Base-by-base conservation (phyloP, 1,284 basidiomycete species). In the Violaceomyces palustris region DNA sequence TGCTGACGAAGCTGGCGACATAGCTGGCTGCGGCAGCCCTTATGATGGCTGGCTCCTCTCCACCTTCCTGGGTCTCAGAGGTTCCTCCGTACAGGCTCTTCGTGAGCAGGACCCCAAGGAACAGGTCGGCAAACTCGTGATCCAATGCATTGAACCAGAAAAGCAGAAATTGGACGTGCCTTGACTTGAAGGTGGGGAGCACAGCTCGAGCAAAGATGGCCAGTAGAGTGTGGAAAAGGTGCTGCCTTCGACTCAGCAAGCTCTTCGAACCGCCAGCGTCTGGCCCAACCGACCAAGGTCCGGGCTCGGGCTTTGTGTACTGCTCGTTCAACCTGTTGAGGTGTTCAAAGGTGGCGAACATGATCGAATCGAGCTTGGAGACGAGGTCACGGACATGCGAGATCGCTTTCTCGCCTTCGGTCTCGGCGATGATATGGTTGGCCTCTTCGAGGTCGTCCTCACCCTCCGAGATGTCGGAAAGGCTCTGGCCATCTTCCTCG, bases 141-240 rank as follows among this genome's bases (percentile, higher is more conserved):
- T 92, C 85, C 42, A 94, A 82, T 1, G 92, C 94, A 18, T 89
- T 82, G 69, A 86, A 90, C 84, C 89, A 93, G 79, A 98, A 99
- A 34, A 98, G 70, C 49, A 98, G 79, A 76, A 99, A 99, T 65
- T 98, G 94, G 1, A 91, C 92, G 73, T 98, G 93, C 31, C 93
- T 87, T 0, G 90, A 96, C 72, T 92, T 90, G 77, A 93, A 93
- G 0, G 94, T 98, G 26, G 85, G 86, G 34, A 99, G 81, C 67
- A 99, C 90, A 34, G 85, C 84, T 26, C 89, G 84, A 67, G 93
- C 87, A 69, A 98, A 99, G 58, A 96, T 88, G 57, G 85, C 83
- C 35, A 98, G 82, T 10, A 99, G 82, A 11, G 85, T 82, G 67
- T 88, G 82, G 74, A 97, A 98, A 25, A 69, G 50, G 27, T 62